Base-by-base conservation (phyloP, 306 rosid species). In the Gastrolobium bilobum region DNA sequence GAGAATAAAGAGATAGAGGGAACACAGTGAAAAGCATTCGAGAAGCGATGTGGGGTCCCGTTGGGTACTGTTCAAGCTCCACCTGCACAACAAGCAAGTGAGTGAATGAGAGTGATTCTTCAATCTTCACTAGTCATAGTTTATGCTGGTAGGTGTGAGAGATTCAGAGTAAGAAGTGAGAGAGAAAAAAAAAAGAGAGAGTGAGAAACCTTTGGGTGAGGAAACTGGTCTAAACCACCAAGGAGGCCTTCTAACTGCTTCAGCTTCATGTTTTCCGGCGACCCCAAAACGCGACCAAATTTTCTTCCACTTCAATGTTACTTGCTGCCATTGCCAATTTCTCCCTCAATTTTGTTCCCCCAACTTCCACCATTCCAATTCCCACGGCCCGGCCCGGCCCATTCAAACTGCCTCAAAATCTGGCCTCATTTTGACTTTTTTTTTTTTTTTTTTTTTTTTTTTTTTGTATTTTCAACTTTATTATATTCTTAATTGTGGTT, bases 31-130 rank as follows among this genome's bases (percentile, higher is more conserved):
- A 95, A 39, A 95, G 85, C 96, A 92, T 86, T 81, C 99, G 94
- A 85, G 98, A 91, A 80, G 99, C 96, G 65, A 95, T 91, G 82
- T 95, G 99, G 63, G 97, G 91, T 70, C 98, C 99, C 6, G 99
- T 95, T 75, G 99, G 97, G 70, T 95, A 95, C 82, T 95, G 99
- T 43, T 95, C 99, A 78, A 92, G 90, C 73, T 92, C 94, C 60
- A 82, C 79, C 99, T 91, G 88, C 74, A 58, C 8, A 69, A n/a
- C 15, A 13, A 10, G 9, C 20, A 46, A 78, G 30, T 30, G 43
- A 38, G 38, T 54, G 48, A 68, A 3, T 67, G 75, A 71, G 4
- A 65, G 30, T 60, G 67, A 60, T 60, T 68, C 39, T 30, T 44
- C 56, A 50, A 20, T 20, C 26, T 20, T 20, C 26, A 20, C 26